phyloP scores from a whole-genome alignment of 225 moss, liverwort and hornwort genomes.

The Antitrichia curtipendula region DNA sequence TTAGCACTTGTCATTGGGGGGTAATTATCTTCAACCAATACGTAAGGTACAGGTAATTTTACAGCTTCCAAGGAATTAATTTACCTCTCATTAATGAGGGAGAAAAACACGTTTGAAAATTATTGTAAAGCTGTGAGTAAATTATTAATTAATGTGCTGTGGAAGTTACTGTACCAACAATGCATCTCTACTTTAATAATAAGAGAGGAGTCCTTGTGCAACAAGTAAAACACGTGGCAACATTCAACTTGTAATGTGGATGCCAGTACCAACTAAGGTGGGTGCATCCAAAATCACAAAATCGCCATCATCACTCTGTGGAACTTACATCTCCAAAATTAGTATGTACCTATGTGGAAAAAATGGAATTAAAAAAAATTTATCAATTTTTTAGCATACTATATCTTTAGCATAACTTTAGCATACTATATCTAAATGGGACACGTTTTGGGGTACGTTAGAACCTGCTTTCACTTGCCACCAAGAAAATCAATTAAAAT shows the following conservation, averaged over 20 bases:
- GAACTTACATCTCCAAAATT: neutral
- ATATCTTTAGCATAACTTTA: too few relatives aligned
- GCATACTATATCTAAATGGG: accelerated
- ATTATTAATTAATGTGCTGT: neutral
- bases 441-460: accelerated
- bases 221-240: neutral
- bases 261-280: neutral
- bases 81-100: neutral
- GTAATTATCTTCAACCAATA: neutral
- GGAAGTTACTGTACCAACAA: neutral
- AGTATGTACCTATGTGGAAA: accelerated
- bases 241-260: too few relatives aligned
- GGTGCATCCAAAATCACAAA: neutral
- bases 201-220: neutral
- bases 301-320: neutral
- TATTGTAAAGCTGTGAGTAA: neutral
- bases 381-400: too few relatives aligned
- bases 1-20: neutral
- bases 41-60: neutral
- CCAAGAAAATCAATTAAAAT: neutral
- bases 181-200: neutral
- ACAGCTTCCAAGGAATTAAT: neutral
- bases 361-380: too few relatives aligned
- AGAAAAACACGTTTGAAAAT: neutral
- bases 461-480: too few relatives aligned